phyloP scores from a whole-genome alignment of 140 eudicot genomes.

The Anethum foeniculum region DNA sequence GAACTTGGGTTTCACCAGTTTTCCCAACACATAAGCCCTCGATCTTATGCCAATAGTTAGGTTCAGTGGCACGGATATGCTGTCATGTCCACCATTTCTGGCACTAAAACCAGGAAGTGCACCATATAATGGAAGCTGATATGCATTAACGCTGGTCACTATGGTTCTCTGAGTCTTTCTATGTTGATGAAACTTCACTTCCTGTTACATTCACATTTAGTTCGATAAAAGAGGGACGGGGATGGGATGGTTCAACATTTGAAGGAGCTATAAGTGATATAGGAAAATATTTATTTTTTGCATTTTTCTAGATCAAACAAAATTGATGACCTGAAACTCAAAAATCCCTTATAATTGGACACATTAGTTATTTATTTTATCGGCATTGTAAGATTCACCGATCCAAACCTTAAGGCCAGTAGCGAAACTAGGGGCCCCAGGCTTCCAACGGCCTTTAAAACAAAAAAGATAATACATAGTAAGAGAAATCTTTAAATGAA shows the following conservation, averaged over 20 bases:
- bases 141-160: conserved; percentile 36
- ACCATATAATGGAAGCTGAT: conserved; percentile 75
- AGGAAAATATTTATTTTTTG: too few relatives aligned
- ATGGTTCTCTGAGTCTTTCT: conserved; percentile 49
- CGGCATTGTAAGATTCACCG: neutral
- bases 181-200: conserved; percentile 56
- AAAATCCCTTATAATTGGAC: too few relatives aligned
- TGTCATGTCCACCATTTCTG: conserved; percentile 38
- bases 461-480: too few relatives aligned
- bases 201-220: conserved; percentile 28
- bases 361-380: too few relatives aligned
- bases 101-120: conserved; percentile 47
- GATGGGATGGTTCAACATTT: neutral
- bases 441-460: too few relatives aligned
- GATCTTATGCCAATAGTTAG: conserved; percentile 62
- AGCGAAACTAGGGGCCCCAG: too few relatives aligned
- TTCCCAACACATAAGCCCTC: conserved; percentile 72
- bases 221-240: neutral
- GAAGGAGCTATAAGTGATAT: neutral
- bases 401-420: too few relatives aligned
- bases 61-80: conserved; percentile 52
- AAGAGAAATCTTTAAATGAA: too few relatives aligned
- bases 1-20: conserved; percentile 78
- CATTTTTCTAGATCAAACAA: neutral
- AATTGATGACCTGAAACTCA: neutral